Conservation (phyloP, 164 flowering plant genomes). For the Umbilicus rupestris region DNA sequence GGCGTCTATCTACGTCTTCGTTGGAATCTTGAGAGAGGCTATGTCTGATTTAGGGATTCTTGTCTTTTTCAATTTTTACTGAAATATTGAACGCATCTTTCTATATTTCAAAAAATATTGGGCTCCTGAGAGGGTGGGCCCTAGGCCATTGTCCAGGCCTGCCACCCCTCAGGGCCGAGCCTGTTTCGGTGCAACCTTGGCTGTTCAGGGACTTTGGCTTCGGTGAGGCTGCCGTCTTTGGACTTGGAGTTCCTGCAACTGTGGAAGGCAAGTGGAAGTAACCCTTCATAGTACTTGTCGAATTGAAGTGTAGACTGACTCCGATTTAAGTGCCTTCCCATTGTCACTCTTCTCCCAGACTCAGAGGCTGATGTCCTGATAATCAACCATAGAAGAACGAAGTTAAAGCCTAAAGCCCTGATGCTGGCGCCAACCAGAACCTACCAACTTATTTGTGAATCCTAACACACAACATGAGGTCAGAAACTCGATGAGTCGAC, state of each 20-base stretch:
- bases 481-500: background rate
- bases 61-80: too few species aligned
- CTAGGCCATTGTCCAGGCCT: too few species aligned
- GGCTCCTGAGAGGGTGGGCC: too few species aligned
- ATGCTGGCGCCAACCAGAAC: background rate
- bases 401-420: background rate
- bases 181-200: background rate
- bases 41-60: too few species aligned
- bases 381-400: background rate
- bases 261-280: background rate
- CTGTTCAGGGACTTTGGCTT: background rate
- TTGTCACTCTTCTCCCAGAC: background rate
- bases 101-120: too few species aligned
- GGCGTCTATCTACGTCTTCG: too few species aligned
- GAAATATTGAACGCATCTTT: too few species aligned
- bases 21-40: too few species aligned
- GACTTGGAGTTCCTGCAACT: constrained; percentile 5
- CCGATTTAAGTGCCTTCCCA: background rate
- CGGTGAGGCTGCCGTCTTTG: background rate
- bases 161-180: too few species aligned
- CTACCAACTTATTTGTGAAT: background rate
- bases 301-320: background rate
- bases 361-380: background rate
- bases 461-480: background rate
- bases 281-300: background rate